These are phyloP conservation scores for Ambrosiella cleistominuta DNA, from an alignment of 2,329 filamentous ascomycete genomes.

Conservation along the genomic window DNA sequence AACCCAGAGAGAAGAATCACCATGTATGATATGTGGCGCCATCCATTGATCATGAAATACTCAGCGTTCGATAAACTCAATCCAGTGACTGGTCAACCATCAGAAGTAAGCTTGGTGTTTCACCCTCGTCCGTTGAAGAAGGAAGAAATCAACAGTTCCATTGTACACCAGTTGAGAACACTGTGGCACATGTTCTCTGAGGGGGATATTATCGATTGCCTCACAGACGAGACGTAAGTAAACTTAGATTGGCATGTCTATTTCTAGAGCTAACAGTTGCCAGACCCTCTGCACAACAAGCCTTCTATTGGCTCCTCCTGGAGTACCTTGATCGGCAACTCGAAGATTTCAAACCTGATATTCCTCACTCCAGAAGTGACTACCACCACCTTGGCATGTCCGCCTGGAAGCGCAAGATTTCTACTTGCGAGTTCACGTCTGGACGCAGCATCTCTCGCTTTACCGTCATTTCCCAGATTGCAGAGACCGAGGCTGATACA, in stretches of 20 bases:
- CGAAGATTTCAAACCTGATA: conserved; percentile 67
- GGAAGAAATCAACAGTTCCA: conserved; percentile 60
- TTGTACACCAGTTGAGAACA: conserved; percentile 71
- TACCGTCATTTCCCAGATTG: conserved; percentile 45
- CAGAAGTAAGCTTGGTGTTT: conserved; percentile 42
- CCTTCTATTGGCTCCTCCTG: conserved; percentile 74
- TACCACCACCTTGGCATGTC: conserved; percentile 60
- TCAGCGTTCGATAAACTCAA: conserved; percentile 54
- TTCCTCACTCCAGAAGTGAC: conserved; percentile 78
- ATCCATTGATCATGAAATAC: conserved; percentile 74
- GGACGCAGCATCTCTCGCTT: conserved; percentile 41
- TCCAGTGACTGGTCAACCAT: conserved; percentile 33
- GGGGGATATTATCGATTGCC: conserved; percentile 48
- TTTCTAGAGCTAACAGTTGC: conserved; percentile 15
- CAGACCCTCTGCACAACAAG: conserved; percentile 75
- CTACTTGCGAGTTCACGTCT: conserved; percentile 41
- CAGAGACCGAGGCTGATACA: conserved; percentile 33
- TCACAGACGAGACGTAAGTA: conserved; percentile 48
- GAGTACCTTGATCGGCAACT: conserved; percentile 70
- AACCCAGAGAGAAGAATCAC: conserved; percentile 65
- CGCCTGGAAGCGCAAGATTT: conserved; percentile 40
- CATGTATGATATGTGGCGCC: conserved; percentile 67
- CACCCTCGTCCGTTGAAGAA: conserved; percentile 39
- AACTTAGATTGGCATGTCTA: neutral
- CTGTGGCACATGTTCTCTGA: conserved; percentile 80